Evolutionary conservation across 176 grass and related monocot genomes (phyloP).

Genomic region (Secale cereale): DNA sequence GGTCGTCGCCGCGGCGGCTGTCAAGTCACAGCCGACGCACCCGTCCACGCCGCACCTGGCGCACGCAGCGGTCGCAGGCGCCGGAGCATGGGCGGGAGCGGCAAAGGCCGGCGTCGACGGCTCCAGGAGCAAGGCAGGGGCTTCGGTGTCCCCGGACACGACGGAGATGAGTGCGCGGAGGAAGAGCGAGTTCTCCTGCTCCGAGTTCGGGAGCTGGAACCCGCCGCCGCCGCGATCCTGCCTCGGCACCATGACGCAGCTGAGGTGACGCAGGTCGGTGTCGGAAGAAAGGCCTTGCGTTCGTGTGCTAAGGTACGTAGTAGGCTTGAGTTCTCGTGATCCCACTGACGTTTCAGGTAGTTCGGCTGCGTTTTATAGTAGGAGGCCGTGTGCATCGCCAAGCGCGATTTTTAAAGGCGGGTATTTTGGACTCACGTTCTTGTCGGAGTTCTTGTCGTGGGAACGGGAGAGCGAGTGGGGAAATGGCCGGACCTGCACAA

Average conservation of each 20-base stretch:
- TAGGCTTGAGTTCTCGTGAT: too few species aligned
- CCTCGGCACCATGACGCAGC: slow-evolving; percentile 60
- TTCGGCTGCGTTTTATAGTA: not conserved
- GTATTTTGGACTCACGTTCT: not conserved
- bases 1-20: not conserved
- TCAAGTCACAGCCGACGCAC: slow-evolving; percentile 43
- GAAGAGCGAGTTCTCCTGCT: slow-evolving; percentile 69
- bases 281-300: not conserved
- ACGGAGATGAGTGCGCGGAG: slow-evolving; percentile 71
- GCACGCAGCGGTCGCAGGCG: slow-evolving; percentile 17
- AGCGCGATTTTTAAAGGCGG: not conserved
- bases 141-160: slow-evolving; percentile 38
- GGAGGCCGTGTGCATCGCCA: not conserved
- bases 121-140: not conserved
- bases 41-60: slow-evolving; percentile 34
- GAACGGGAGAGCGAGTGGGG: not conserved
- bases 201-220: slow-evolving; percentile 61
- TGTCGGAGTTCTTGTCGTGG: too few species aligned
- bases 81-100: too few species aligned
- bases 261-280: not conserved
- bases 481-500: too few species aligned
- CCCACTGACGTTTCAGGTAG: not conserved
- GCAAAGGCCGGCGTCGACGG: not conserved
- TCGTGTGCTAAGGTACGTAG: not conserved
- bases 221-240: slow-evolving; percentile 24